A percentile compares a stretch with the other conserved stretches of the same genome.
phyloP scores from a whole-genome alignment of 805 yeast genomes.

The Candida cerambycidarum region DNA sequence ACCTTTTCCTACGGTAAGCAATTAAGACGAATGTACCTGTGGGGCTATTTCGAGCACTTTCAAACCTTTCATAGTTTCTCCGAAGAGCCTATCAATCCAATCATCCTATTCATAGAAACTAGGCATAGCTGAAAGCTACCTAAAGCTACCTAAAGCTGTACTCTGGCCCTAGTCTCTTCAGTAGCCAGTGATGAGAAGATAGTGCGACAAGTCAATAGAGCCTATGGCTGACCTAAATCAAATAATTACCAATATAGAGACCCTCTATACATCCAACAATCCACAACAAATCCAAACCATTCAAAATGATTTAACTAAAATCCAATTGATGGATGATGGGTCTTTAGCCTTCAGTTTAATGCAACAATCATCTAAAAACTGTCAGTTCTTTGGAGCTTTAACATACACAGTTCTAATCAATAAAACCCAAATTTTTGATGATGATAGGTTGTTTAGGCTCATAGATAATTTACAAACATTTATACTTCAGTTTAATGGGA shows the following conservation, averaged over 20 bases:
- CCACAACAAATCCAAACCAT: constrained; percentile 38
- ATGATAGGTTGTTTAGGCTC: not conserved
- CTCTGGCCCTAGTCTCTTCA: too few relatives aligned
- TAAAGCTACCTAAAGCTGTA: too few relatives aligned
- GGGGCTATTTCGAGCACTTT: too few relatives aligned
- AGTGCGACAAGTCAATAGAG: not conserved
- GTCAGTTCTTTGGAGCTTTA: constrained; percentile 78
- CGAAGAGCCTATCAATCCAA: too few relatives aligned
- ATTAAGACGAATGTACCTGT: too few relatives aligned
- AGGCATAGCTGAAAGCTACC: too few relatives aligned
- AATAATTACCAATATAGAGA: constrained; percentile 28
- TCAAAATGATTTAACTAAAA: constrained; percentile 56
- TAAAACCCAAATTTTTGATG: constrained; percentile 14
- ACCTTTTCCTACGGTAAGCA: too few relatives aligned
- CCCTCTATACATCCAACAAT: constrained; percentile 42
- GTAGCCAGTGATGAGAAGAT: too few relatives aligned
- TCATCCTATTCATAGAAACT: too few relatives aligned
- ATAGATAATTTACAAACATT: constrained; percentile 2
- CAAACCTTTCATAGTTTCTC: too few relatives aligned
- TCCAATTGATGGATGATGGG: constrained; percentile 60
- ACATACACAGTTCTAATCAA: constrained; percentile 69
- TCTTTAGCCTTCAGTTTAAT: constrained; percentile 56
- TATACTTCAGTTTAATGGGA: constrained; percentile 7
- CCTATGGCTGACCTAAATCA: constrained; percentile 1
- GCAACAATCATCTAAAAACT: constrained; percentile 38